A percentile compares a stretch with the other conserved stretches of the same genome.
Evolutionary conservation across 1,139 yeast genomes (phyloP).

Genomic region (Pichia sp.): DNA sequence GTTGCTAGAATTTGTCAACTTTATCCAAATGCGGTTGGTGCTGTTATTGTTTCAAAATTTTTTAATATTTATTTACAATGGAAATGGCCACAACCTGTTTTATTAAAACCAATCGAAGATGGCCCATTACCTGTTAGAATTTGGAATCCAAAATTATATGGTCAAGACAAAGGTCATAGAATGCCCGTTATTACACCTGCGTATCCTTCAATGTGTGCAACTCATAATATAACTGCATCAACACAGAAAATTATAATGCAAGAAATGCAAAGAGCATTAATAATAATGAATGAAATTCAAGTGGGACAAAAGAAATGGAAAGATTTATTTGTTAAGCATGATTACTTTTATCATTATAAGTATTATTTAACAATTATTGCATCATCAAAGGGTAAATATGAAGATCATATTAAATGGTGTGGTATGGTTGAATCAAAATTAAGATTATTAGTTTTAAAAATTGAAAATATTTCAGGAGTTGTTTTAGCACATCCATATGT

Average conservation of each 20-base stretch:
- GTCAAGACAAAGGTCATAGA: conserved; percentile 79
- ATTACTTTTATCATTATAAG: conserved; percentile 75
- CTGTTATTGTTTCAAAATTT: conserved; percentile 82
- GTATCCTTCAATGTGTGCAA: conserved; percentile 98
- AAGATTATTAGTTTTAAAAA: conserved; percentile 71
- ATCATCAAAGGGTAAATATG: conserved; percentile 62
- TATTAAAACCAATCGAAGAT: conserved; percentile 87
- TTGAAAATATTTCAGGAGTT: conserved; percentile 71
- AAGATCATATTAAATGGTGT: conserved; percentile 82
- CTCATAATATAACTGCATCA: conserved; percentile 87
- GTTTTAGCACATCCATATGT: conserved; percentile 86
- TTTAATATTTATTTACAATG: conserved; percentile 81
- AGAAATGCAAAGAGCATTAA: conserved; percentile 72
- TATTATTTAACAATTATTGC: conserved; percentile 81
- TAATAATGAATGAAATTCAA: conserved; percentile 63
- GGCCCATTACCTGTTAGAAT: conserved; percentile 95
- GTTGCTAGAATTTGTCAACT: conserved; percentile 95
- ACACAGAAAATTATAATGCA: conserved; percentile 73
- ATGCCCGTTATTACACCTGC: conserved; percentile 99
- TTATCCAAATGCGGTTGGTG: conserved; percentile 93
- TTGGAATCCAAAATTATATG: conserved; percentile 92
- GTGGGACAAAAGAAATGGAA: conserved; percentile 64
- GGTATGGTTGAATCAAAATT: conserved; percentile 90
- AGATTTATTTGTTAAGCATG: conserved; percentile 69
- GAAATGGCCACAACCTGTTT: conserved; percentile 99